Percentiles rank a stretch among this genome's conserved stretches.
These are phyloP conservation scores for Salix caprea DNA, from an alignment of 345 rosid genomes.

Conservation along the genomic window DNA sequence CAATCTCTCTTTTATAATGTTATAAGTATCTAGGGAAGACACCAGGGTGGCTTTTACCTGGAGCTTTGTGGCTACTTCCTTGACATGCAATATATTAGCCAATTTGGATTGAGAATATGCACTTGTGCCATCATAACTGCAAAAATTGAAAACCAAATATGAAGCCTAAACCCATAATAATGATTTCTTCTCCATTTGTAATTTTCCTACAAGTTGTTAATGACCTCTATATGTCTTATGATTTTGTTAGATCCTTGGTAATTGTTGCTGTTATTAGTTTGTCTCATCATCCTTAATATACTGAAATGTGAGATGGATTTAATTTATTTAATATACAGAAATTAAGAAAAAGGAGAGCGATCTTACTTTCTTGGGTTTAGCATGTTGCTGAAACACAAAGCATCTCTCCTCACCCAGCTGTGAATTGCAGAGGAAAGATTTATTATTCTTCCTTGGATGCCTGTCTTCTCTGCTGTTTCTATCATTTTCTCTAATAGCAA, in stretches of 20 bases:
- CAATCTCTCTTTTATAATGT: too few relatives aligned
- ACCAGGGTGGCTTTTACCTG: constrained; percentile 37
- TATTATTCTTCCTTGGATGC: constrained; percentile 78
- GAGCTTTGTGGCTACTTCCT: constrained; percentile 66
- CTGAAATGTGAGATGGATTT: background rate
- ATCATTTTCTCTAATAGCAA: constrained; percentile 71
- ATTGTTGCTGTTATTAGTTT: too few relatives aligned
- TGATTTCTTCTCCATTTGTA: background rate
- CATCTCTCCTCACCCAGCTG: constrained; percentile 69
- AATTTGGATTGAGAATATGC: constrained; percentile 92
- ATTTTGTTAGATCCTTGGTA: background rate
- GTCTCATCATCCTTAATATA: background rate
- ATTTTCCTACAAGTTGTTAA: background rate
- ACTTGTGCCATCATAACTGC: constrained; percentile 73
- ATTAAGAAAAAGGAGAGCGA: background rate
- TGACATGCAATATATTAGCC: constrained; percentile 79
- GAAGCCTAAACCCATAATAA: background rate
- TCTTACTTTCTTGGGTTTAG: constrained; percentile 66
- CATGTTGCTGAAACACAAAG: constrained; percentile 57
- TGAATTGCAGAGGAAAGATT: constrained; percentile 92
- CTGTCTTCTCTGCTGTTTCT: constrained; percentile 64
- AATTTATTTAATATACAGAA: background rate
- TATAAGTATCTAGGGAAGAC: background rate
- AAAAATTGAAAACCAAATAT: background rate
- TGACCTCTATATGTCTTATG: background rate